A percentile compares a stretch with the other conserved stretches of the same genome.
Conservation (phyloP, 441 rosid genomes). For the Melastoma candidum region DNA sequence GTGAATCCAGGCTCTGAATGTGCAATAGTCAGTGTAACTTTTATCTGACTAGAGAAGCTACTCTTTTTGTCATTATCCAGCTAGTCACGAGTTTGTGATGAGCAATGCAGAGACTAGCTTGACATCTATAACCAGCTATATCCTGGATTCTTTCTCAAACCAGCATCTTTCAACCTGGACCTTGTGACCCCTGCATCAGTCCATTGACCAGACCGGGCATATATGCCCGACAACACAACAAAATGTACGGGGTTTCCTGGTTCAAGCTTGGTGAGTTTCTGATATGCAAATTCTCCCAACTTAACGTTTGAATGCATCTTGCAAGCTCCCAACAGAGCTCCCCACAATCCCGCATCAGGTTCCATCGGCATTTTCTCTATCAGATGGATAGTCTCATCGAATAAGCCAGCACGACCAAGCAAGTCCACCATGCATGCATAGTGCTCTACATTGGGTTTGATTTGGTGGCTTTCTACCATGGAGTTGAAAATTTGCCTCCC, state of each 20-base stretch:
- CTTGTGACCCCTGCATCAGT: conserved; percentile 25
- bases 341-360: conserved; percentile 18
- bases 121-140: no score
- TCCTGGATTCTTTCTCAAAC: no score
- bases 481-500: conserved; percentile 12
- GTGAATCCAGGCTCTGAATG: no score
- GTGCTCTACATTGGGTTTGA: conserved; percentile 7
- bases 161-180: not conserved
- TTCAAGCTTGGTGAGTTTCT: conserved; percentile 22
- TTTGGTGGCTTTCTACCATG: conserved; percentile 5
- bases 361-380: conserved; percentile 13
- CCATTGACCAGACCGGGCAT: conserved; percentile 31
- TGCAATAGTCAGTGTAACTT: no score
- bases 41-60: no score
- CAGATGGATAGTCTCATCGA: conserved; percentile 7
- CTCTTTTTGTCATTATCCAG: no score
- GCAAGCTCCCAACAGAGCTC: conserved; percentile 15
- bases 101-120: no score
- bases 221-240: conserved; percentile 24
- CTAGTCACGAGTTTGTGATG: no score
- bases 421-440: conserved; percentile 14
- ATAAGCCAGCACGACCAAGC: conserved; percentile 16
- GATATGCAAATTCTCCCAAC: conserved; percentile 12
- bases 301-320: conserved; percentile 13
- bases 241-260: conserved; percentile 38